Evolutionary conservation across 2,329 filamentous ascomycete genomes (phyloP).

Genomic region (Colletotrichum simmondsii): DNA sequence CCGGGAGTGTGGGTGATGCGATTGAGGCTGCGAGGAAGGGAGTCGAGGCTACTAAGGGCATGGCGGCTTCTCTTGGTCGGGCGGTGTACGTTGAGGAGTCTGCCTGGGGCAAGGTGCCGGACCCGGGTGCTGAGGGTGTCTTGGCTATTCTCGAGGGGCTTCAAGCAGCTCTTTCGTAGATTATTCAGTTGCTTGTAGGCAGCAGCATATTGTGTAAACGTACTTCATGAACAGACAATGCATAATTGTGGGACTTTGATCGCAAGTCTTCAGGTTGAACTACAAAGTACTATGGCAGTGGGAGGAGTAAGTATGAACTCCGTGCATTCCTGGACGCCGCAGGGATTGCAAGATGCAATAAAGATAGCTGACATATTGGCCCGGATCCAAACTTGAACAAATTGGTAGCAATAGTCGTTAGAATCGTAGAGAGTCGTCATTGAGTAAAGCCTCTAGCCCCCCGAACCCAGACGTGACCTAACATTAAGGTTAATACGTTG

Average conservation of each 20-base stretch:
- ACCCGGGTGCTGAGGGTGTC: slow-evolving; percentile 73
- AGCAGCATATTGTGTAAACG: not conserved
- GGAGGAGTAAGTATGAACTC: not conserved
- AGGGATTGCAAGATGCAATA: not conserved
- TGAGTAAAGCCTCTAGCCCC: slow-evolving; percentile 20
- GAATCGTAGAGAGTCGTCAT: slow-evolving; percentile 27
- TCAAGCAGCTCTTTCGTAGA: slow-evolving; percentile 38
- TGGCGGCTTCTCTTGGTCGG: slow-evolving; percentile 79
- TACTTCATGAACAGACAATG: not conserved
- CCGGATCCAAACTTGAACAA: no score
- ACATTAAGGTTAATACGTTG: not conserved
- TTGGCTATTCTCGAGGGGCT: slow-evolving; percentile 74
- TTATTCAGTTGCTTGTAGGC: not conserved
- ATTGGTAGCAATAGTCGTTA: not conserved
- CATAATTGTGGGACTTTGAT: not conserved
- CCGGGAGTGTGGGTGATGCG: slow-evolving; percentile 55
- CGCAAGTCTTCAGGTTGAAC: not conserved
- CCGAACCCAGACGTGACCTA: slow-evolving; percentile 32
- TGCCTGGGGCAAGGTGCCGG: slow-evolving; percentile 76
- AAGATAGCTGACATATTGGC: not conserved
- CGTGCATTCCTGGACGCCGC: not conserved
- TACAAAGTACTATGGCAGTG: not conserved
- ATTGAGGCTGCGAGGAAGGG: slow-evolving; percentile 72
- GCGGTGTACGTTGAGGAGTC: slow-evolving; percentile 78
- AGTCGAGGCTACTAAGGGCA: slow-evolving; percentile 75